Percentiles rank a stretch among this genome's conserved stretches.
Conservation (phyloP, 257 asterid genomes). For the Nicotiana tabacum region DNA sequence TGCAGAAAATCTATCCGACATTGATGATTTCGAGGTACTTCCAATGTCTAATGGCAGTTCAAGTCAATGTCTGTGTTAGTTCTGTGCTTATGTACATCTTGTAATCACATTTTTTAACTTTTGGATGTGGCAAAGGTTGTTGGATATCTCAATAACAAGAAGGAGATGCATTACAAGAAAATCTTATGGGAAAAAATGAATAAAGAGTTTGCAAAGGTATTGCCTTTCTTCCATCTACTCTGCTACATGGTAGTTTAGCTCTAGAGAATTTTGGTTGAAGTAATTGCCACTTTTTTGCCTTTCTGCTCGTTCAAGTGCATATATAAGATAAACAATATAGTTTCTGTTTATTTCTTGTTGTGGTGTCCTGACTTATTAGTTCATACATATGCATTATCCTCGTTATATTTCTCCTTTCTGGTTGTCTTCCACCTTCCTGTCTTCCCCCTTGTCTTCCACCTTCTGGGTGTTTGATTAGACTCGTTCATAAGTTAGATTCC, state of each 20-base stretch:
- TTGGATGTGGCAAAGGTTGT: constrained; percentile 26
- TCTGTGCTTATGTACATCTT: background rate
- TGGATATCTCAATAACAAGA: constrained; percentile 48
- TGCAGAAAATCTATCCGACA: constrained; percentile 34
- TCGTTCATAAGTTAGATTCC: background rate
- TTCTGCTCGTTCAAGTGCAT: background rate
- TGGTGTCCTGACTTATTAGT: background rate
- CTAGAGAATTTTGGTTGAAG: background rate
- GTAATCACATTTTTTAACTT: background rate
- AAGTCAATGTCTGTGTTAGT: constrained; percentile 8
- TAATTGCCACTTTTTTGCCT: background rate
- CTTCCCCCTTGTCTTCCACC: background rate
- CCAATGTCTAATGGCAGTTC: background rate
- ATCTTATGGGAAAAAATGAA: constrained; percentile 59
- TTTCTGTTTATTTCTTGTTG: background rate
- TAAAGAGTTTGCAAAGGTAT: constrained; percentile 30
- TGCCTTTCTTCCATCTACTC: constrained; percentile 13
- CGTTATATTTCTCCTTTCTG: background rate
- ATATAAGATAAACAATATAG: background rate
- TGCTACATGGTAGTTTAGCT: background rate
- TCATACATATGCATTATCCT: background rate
- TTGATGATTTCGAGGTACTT: constrained; percentile 56
- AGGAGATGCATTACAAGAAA: constrained; percentile 43
- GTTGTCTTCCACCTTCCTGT: background rate
- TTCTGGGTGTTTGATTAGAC: background rate